Evolutionary conservation across 768 basidiomycete genomes (phyloP).

Genomic region (Collybia mongolica): DNA sequence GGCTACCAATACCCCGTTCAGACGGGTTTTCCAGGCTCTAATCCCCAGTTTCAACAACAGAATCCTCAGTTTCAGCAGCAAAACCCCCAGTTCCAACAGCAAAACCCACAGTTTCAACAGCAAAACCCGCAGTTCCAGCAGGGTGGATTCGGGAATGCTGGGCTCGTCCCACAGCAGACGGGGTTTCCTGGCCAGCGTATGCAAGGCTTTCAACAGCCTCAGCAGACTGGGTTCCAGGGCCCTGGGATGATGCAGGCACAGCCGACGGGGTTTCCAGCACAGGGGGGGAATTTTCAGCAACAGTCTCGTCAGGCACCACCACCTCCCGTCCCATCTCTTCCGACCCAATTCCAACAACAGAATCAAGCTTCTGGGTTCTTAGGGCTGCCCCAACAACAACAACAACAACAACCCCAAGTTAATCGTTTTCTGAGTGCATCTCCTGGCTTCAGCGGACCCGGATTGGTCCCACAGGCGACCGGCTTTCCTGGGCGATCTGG

Average conservation of each 20-base stretch:
- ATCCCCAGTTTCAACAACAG: conserved; percentile 42
- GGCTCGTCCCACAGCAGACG: conserved; percentile 62
- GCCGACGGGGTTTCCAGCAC: conserved; percentile 49
- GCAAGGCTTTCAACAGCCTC: conserved; percentile 54
- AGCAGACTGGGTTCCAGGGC: conserved; percentile 52
- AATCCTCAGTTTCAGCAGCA: conserved; percentile 34
- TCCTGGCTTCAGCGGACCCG: conserved; percentile 43
- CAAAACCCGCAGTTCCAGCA: conserved; percentile 32
- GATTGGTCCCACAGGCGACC: conserved; percentile 52
- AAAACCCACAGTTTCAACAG: conserved; percentile 22
- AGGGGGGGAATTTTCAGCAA: conserved; percentile 35
- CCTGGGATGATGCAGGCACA: conserved; percentile 49
- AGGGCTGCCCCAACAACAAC: conserved; percentile 34
- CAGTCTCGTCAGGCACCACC: conserved; percentile 44
- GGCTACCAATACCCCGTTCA: conserved; percentile 75
- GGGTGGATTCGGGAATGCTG: conserved; percentile 32
- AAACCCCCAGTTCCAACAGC: conserved; percentile 27
- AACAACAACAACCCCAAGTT: conserved; percentile 37
- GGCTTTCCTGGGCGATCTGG: conserved; percentile 50
- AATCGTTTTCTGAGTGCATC: conserved; percentile 57
- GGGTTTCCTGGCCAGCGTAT: conserved; percentile 46
- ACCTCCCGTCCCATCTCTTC: conserved; percentile 67
- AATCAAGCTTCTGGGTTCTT: conserved; percentile 41
- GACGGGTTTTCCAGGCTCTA: conserved; percentile 55
- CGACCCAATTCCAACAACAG: conserved; percentile 58